Evolutionary conservation across 2,329 filamentous ascomycete species (phyloP), one percentile per base, ranked within the genome.

Genomic region (Diaporthe nobilis): DNA sequence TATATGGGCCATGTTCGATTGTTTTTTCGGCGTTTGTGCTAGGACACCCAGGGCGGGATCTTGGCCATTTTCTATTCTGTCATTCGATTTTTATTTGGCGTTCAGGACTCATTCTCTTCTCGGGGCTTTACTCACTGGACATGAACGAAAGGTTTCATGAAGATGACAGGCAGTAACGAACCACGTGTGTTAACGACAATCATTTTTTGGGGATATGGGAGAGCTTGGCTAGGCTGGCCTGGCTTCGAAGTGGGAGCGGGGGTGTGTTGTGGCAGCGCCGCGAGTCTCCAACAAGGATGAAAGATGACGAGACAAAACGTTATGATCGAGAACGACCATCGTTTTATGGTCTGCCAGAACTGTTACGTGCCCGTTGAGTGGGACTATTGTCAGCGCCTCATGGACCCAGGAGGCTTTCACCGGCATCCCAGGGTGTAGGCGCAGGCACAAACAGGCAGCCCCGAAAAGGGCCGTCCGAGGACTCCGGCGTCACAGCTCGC

Each of bases 141-240:
- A 77, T 78, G 77, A 73, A 74, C 76, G 77, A 72, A 72, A 77
- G 70, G 73, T 65, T 77, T 77, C 77, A 77, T 77, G 75, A 75
- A 72, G 75, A 75, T 75, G 73, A 72, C 67, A 76, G 65, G 76
- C 78, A 80, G 79, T 78, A 79, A 80, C 78, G 79, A 78, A 77
- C 72, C 77, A 77, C 67, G 73, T 80, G 76, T 79, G 51, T 78
- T 79, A 78, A 77, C 76, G 75, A 76, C 74, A 75, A 57, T 72
- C 73, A 73, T 75, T 72, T 74, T 63, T 25, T 57, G 51, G 17
- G 37, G 58, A 12, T n/a, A 20, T 65, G 57, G 20, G 53, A 47
- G 51, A 63, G 42, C 8, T 70, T 37, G 65, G 67, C 60, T 75
- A 20, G 60, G 55, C 72, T 63, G 75, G 53, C 53, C 28, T 39